These are phyloP conservation scores for Salvia miltiorrhiza DNA, from an alignment of 257 asterid genomes.

Conservation along the genomic window DNA sequence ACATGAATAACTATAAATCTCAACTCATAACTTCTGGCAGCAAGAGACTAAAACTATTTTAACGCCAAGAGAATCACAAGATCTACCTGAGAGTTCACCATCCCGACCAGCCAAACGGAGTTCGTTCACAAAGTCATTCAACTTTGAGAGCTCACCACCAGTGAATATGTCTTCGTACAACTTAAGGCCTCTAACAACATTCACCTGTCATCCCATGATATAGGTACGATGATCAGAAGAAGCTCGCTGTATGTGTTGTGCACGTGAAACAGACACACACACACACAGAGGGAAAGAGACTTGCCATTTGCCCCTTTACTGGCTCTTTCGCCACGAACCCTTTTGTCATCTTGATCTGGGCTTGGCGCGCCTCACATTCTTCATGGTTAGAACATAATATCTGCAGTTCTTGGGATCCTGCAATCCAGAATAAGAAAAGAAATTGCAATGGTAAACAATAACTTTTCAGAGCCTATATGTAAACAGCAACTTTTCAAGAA, in stretches of 20 bases:
- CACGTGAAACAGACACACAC: background rate
- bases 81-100: conserved; percentile 97
- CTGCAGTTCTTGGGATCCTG: conserved; percentile 85
- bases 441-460: background rate
- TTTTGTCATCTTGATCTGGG: conserved; percentile 74
- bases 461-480: background rate
- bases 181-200: conserved; percentile 94
- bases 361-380: conserved; percentile 67
- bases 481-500: too few relatives aligned
- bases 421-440: conserved; percentile 3
- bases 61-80: conserved; percentile 74
- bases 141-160: conserved; percentile 70
- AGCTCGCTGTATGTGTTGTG: background rate
- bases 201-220: conserved; percentile 47
- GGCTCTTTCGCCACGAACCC: conserved; percentile 88
- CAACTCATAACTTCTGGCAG: conserved; percentile 62
- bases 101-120: conserved; percentile 89
- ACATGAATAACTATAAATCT: conserved; percentile 52
- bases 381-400: conserved; percentile 70
- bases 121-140: conserved; percentile 73
- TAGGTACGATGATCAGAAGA: background rate
- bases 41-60: conserved; percentile 59
- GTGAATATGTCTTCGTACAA: conserved; percentile 74
- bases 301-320: conserved; percentile 72
- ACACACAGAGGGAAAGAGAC: background rate